phyloP scores from a whole-genome alignment of 441 rosid genomes.

The Macaranga tanarius region DNA sequence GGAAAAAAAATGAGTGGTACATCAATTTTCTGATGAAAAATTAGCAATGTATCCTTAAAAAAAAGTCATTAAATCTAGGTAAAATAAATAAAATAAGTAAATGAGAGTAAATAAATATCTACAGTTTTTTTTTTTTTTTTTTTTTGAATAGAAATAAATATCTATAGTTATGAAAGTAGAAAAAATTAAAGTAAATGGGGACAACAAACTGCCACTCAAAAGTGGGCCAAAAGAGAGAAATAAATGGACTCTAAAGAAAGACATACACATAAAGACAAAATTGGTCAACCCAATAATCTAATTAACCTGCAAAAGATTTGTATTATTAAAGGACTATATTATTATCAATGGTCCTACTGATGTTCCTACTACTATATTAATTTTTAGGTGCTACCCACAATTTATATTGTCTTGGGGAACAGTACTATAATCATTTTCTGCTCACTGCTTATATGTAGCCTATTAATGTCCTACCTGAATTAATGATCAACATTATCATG shows the following conservation, averaged over 20 bases:
- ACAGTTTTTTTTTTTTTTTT: no score
- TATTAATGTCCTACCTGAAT: background rate
- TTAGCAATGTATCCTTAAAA: no score
- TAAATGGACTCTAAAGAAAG: background rate
- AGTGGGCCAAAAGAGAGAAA: slow-evolving; percentile 8
- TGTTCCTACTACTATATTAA: background rate
- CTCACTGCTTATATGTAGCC: background rate
- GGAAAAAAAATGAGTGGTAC: no score
- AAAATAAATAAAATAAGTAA: background rate
- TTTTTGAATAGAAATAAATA: no score
- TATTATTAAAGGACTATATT: background rate
- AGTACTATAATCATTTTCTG: background rate
- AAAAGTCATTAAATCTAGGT: no score
- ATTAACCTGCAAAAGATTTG: background rate
- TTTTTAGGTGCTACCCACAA: background rate
- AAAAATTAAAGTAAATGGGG: background rate
- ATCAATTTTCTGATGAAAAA: no score
- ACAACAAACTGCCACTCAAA: slow-evolving; percentile 13
- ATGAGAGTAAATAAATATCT: background rate
- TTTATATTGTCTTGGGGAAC: background rate
- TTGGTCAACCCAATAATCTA: slow-evolving; percentile 19
- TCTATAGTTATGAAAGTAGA: background rate
- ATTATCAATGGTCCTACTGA: background rate
- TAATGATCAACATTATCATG: background rate
- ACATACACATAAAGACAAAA: slow-evolving; percentile 17